Percentiles rank a stretch among this genome's conserved stretches.
These are phyloP conservation scores for Blastobotrys persicus DNA, from an alignment of 1,139 yeast genomes.

Conservation along the genomic window DNA sequence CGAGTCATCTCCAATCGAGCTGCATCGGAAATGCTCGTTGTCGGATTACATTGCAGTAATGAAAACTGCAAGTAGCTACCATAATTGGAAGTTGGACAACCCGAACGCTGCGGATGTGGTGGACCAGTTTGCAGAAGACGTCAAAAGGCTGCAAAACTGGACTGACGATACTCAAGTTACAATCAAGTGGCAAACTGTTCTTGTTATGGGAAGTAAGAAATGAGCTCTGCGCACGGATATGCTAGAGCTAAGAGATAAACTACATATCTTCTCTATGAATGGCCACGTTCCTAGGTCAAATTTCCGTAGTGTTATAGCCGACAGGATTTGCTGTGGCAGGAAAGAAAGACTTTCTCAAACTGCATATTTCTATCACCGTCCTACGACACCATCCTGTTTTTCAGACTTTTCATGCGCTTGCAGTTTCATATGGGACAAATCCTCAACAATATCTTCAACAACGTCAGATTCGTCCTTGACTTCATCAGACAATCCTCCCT, in stretches of 20 bases:
- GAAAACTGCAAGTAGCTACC: conserved; percentile 69
- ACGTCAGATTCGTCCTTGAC: conserved; percentile 12
- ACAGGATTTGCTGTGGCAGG: too few species aligned
- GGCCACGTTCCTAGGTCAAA: too few species aligned
- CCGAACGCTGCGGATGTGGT: conserved; percentile 35
- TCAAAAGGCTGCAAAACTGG: conserved; percentile 46
- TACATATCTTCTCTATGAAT: too few species aligned
- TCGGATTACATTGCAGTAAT: conserved; percentile 49
- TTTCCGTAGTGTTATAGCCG: too few species aligned
- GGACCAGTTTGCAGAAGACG: conserved; percentile 44
- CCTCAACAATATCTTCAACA: conserved; percentile 16
- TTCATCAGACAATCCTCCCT: not conserved
- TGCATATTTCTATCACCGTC: not conserved
- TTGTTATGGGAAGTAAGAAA: conserved; percentile 42
- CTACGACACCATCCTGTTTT: not conserved
- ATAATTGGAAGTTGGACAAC: conserved; percentile 54
- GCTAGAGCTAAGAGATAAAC: too few species aligned
- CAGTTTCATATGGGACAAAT: conserved; percentile 21
- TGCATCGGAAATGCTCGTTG: conserved; percentile 46
- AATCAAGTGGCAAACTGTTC: conserved; percentile 61
- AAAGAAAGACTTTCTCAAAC: not conserved
- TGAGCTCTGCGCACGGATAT: not conserved
- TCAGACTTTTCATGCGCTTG: not conserved
- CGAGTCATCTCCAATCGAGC: conserved; percentile 37
- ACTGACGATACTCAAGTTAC: conserved; percentile 44